A percentile compares a stretch with the other conserved stretches of the same genome.
These are phyloP conservation scores for Lolium rigidum DNA, from an alignment of 176 grass and related monocot species.

Conservation along the genomic window DNA sequence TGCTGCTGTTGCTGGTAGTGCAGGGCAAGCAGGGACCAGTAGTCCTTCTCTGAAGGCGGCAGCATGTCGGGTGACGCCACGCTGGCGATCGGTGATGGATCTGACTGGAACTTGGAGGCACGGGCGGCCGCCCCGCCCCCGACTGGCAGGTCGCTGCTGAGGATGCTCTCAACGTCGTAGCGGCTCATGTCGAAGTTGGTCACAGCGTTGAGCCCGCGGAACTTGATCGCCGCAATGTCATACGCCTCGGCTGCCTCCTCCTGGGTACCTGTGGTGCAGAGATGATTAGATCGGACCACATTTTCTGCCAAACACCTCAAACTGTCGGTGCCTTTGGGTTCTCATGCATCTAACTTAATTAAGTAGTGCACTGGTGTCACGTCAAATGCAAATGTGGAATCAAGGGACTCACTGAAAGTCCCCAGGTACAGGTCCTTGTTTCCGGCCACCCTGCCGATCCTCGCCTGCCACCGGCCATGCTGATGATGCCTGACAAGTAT, in stretches of 20 bases:
- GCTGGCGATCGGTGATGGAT: not conserved
- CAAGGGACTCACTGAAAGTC: constrained; percentile 78
- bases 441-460: constrained; percentile 94
- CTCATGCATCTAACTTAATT: not conserved
- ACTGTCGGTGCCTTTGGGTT: not conserved
- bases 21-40: constrained; percentile 68
- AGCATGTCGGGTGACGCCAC: constrained; percentile 24
- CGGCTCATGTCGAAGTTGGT: constrained; percentile 99
- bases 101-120: constrained; percentile 42
- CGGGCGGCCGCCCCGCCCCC: constrained; percentile 38
- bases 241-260: constrained; percentile 95
- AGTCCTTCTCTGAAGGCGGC: constrained; percentile 61
- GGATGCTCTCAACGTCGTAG: constrained; percentile 88
- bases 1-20: constrained; percentile 73
- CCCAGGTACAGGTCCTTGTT: constrained; percentile 98
- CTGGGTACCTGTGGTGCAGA: constrained; percentile 66
- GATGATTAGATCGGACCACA: constrained; percentile 1
- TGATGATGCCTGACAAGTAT: constrained; percentile 76
- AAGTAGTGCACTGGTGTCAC: not conserved
- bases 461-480: constrained; percentile 93
- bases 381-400: constrained; percentile 2
- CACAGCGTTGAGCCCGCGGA: constrained; percentile 82
- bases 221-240: constrained; percentile 95
- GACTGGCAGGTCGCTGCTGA: constrained; percentile 83
- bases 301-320: not conserved